Evolutionary conservation across 2,329 filamentous ascomycete genomes (phyloP).

Genomic region (Colletotrichum sojae): DNA sequence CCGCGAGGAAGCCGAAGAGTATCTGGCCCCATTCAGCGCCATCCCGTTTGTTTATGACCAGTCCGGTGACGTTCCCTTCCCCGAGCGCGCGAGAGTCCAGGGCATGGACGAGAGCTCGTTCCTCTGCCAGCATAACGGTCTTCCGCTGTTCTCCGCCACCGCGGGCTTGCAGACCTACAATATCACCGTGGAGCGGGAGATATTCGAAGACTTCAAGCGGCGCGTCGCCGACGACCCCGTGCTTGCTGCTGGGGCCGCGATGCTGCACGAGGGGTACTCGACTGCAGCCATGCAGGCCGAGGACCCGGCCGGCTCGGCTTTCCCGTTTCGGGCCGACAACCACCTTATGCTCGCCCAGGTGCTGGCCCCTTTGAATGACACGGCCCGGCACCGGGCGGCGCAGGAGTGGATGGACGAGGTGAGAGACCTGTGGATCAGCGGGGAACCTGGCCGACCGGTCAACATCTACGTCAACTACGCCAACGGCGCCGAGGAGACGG

Average conservation of each 20-base stretch:
- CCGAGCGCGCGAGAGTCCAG: conserved; percentile 31
- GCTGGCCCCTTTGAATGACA: not conserved
- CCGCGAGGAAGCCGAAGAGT: conserved; percentile 42
- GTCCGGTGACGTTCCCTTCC: conserved; percentile 42
- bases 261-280: conserved; percentile 47
- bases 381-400: not conserved
- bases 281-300: conserved; percentile 36
- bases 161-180: conserved; percentile 1
- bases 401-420: conserved; percentile 14
- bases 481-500: conserved; percentile 41
- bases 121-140: not conserved
- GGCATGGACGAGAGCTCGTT: conserved; percentile 2
- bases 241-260: not conserved
- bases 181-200: not conserved
- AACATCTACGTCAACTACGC: conserved; percentile 47
- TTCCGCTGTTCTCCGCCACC: not conserved
- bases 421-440: conserved; percentile 41
- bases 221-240: not conserved
- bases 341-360: conserved; percentile 28
- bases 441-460: conserved; percentile 34
- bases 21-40: conserved; percentile 43
- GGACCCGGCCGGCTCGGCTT: conserved; percentile 39
- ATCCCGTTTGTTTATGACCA: conserved; percentile 37
- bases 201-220: not conserved
- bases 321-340: conserved; percentile 42